Base-by-base conservation (phyloP, 2,329 filamentous ascomycete genomes). In the Exophiala viscosa region DNA sequence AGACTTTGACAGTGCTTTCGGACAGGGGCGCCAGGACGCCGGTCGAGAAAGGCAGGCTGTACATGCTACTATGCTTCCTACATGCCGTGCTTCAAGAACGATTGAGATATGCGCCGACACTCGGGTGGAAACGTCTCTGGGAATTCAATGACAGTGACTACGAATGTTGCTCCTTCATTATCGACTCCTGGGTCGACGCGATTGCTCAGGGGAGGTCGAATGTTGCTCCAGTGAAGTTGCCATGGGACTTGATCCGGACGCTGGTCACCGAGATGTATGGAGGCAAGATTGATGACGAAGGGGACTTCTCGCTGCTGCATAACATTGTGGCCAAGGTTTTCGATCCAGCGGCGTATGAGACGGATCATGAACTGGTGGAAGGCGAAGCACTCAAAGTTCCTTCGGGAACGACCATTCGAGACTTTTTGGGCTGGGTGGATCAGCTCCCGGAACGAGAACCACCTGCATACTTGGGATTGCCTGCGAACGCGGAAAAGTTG, bases 91-190 rank as follows among this genome's bases (percentile, higher is more conserved):
- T 96, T 9, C 93, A 99, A 70, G 93, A 99, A 71, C 81, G 95
- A 63, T 77, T 99, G 58, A 87, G 93, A 58, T 99, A 99, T 69
- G 91, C 92, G 18, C 95, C 93, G 0, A 92, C 81, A 52, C 77
- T 99, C 50, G 93, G 93, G 55, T 99, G 93, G 93, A 96, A 95
- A 76, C 90, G 90, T 48, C 96, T 96, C 79, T 99, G 95, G 93
- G 95, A 99, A 72, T 99, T 99, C 72, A 99, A 99, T 68, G 95
- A 99, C 71, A 95, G 91, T 63, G 93, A 99, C 88, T 97, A 97
- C 71, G 92, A 99, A 79, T 99, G 93, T 73, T 96, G 88, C 41
- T 89, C 90, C 49, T 93, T 89, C 70, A 95, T 99, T 60, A 90
- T 97, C 62, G 93, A 99, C 67, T 88, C 87, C 31, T 99, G 93